Percentiles rank a stretch among this genome's conserved stretches.
Conservation (phyloP, 1,139 yeast genomes). For the Insectozyma bohioensis region DNA sequence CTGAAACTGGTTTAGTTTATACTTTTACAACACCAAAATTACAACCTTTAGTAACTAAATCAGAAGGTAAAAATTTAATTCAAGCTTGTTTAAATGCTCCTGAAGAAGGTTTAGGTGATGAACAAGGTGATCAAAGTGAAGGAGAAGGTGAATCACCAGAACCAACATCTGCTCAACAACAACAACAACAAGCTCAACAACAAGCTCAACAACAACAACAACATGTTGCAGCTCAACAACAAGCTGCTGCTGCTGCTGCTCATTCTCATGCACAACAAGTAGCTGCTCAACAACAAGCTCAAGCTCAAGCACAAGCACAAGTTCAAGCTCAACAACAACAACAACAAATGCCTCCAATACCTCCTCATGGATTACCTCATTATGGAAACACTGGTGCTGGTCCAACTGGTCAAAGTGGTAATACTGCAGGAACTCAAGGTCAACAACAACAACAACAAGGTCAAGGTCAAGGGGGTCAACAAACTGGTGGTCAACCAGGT, state of each 20-base stretch:
- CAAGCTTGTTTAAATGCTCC: conserved; percentile 98
- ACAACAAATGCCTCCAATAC: conserved; percentile 40
- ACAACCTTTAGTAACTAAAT: conserved; percentile 95
- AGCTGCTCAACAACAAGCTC: conserved; percentile 34
- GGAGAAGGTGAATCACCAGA: conserved; percentile 43
- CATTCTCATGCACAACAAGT: conserved; percentile 25
- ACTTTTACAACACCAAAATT: conserved; percentile 98
- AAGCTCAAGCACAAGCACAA: conserved; percentile 17
- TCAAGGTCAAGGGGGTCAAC: too few species aligned
- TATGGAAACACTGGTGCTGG: too few species aligned
- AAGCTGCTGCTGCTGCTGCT: conserved; percentile 21
- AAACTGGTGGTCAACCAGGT: conserved; percentile 14
- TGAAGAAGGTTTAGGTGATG: conserved; percentile 61
- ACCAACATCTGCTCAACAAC: conserved; percentile 28
- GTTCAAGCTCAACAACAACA: conserved; percentile 22
- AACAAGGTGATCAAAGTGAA: conserved; percentile 63
- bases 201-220: conserved; percentile 33
- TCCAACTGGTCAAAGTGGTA: too few species aligned
- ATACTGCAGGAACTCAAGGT: conserved; percentile 30
- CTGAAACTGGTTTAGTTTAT: conserved; percentile 96
- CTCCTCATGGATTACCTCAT: conserved; percentile 13
- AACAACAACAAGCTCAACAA: conserved; percentile 30
- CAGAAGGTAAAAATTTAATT: conserved; percentile 94
- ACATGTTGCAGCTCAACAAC: conserved; percentile 18
- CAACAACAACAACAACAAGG: conserved; percentile 5